Percentiles rank a stretch among this genome's conserved stretches.
These are phyloP conservation scores for Trichoderma simmonsii DNA, from an alignment of 2,329 filamentous ascomycete genomes.

Conservation along the genomic window DNA sequence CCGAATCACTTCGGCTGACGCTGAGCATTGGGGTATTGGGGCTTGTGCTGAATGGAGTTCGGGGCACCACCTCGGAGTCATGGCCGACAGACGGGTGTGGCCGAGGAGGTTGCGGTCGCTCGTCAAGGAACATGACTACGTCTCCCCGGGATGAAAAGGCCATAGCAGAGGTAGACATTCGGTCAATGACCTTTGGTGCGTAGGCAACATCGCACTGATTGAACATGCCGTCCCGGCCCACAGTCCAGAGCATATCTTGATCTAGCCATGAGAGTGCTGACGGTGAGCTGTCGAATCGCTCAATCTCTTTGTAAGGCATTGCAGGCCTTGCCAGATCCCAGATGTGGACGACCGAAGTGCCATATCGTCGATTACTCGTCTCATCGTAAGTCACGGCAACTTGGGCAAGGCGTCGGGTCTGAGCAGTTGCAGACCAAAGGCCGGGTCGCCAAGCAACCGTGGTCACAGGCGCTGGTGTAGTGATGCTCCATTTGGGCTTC, in stretches of 20 bases:
- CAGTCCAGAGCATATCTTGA: slow-evolving; percentile 64
- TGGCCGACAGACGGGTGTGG: slow-evolving; percentile 41
- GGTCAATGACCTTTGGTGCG: slow-evolving; percentile 60
- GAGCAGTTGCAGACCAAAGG: slow-evolving; percentile 62
- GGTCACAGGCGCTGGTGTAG: slow-evolving; percentile 58
- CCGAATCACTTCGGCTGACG: slow-evolving; percentile 61
- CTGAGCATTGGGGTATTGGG: slow-evolving; percentile 50
- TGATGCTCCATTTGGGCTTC: slow-evolving; percentile 61
- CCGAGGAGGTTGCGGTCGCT: slow-evolving; percentile 44
- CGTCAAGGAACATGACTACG: slow-evolving; percentile 60
- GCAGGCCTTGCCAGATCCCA: slow-evolving; percentile 68
- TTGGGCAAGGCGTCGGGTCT: slow-evolving; percentile 58
- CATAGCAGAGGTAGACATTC: slow-evolving; percentile 58
- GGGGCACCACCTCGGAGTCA: slow-evolving; percentile 34
- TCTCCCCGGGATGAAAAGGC: slow-evolving; percentile 60
- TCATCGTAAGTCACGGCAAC: slow-evolving; percentile 62
- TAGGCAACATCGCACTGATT: slow-evolving; percentile 64
- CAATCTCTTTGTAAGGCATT: slow-evolving; percentile 64
- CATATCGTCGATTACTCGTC: slow-evolving; percentile 50
- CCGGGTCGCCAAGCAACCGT: slow-evolving; percentile 62
- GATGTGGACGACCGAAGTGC: slow-evolving; percentile 58
- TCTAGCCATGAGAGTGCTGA: slow-evolving; percentile 61
- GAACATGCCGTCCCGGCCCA: slow-evolving; percentile 59
- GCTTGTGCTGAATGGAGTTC: slow-evolving; percentile 47
- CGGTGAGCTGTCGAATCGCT: slow-evolving; percentile 57